A percentile compares a stretch with the other conserved stretches of the same genome.
These are phyloP conservation scores for Chlorencoelia australis DNA, from an alignment of 2,329 filamentous ascomycete genomes.

Conservation along the genomic window DNA sequence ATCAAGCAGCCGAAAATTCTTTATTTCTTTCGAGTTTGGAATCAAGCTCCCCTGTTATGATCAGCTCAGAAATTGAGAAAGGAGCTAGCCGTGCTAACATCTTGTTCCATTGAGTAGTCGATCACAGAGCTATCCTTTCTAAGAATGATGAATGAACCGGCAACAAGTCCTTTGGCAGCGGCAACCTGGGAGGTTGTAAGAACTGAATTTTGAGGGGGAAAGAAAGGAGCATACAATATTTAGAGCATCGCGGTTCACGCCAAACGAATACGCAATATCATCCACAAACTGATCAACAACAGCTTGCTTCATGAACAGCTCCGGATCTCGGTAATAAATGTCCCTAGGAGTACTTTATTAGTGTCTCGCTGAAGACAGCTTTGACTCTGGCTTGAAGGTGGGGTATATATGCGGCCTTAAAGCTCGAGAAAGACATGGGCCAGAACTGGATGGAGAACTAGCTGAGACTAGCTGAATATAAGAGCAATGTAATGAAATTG, in stretches of 20 bases:
- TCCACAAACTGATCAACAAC: conserved; percentile 65
- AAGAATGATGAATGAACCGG: conserved; percentile 43
- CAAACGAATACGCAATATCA: conserved; percentile 61
- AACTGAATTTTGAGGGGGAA: not conserved
- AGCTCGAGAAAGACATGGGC: not conserved
- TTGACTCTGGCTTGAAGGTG: too few species aligned
- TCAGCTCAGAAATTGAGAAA: conserved; percentile 1
- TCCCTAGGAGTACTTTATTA: too few species aligned
- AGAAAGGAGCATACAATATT: conserved; percentile 50
- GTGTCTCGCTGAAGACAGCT: too few species aligned
- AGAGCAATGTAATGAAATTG: not conserved
- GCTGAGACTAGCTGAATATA: too few species aligned
- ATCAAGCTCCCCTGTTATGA: conserved; percentile 46
- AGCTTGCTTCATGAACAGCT: conserved; percentile 58
- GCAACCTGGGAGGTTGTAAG: conserved; percentile 45
- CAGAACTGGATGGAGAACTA: conserved; percentile 1
- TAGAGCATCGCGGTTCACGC: conserved; percentile 50
- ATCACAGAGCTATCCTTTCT: conserved; percentile 35
- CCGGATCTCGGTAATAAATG: conserved; percentile 68
- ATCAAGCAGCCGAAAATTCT: conserved; percentile 37
- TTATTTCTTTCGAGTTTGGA: conserved; percentile 41
- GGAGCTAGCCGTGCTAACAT: conserved; percentile 24
- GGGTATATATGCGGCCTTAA: too few species aligned
- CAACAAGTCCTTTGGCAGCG: conserved; percentile 60
- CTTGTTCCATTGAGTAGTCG: conserved; percentile 30